These are phyloP conservation scores for Skeletonema costatum DNA, from an alignment of 108 stramenopile species.

Conservation along the genomic window DNA sequence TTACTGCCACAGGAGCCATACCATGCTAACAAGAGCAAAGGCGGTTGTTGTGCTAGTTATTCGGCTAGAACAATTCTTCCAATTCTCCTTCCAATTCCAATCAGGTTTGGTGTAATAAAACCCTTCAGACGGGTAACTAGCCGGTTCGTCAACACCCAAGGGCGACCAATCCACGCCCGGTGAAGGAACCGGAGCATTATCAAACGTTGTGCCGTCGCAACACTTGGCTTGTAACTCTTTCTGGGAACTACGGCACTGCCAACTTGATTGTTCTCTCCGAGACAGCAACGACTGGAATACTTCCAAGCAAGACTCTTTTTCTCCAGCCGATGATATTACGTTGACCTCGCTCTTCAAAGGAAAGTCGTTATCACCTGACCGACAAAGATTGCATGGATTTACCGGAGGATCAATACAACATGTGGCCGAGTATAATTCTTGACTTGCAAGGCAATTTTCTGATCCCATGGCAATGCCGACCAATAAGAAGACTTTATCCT, in stretches of 20 bases:
- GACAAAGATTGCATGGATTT: conserved; percentile 39
- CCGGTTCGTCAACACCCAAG: background rate
- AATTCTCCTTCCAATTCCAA: background rate
- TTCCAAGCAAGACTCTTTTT: conserved; percentile 15
- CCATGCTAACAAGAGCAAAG: background rate
- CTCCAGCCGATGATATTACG: conserved; percentile 14
- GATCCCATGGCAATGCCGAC: conserved; percentile 18
- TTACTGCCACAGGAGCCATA: background rate
- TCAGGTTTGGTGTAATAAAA: background rate
- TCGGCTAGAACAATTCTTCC: background rate
- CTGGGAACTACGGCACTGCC: conserved; percentile 26
- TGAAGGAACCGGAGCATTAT: background rate
- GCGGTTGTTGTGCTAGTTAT: background rate
- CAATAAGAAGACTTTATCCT: conserved; percentile 19
- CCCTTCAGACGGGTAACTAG: background rate
- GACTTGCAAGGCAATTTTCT: conserved; percentile 25
- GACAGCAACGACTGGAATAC: conserved; percentile 28
- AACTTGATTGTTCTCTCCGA: conserved; percentile 19
- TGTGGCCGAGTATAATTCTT: conserved; percentile 13
- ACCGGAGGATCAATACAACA: conserved; percentile 31
- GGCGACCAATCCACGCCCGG: background rate
- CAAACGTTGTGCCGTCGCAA: conserved; percentile 2
- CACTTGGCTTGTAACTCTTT: conserved; percentile 22
- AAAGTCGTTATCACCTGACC: conserved; percentile 6
- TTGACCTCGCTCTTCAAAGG: conserved; percentile 17